Base-by-base conservation (phyloP, 768 basidiomycete genomes). In the Agaricus sinodeliciosus region DNA sequence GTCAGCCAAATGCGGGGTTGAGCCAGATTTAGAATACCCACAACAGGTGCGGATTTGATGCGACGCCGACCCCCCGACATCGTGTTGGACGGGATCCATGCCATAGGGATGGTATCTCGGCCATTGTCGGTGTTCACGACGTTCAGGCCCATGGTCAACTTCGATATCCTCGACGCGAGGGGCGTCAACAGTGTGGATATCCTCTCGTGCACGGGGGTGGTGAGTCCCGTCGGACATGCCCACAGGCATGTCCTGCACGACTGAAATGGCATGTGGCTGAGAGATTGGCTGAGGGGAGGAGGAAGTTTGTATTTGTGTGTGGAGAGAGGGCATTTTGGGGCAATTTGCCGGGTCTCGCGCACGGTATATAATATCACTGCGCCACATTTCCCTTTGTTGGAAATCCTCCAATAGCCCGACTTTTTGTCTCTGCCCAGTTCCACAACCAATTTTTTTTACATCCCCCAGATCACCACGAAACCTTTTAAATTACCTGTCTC, bases 371-470 rank as follows among this genome's bases (percentile, higher is more conserved):
- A 47, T n/a, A 47, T 22, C 9, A 34, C 25, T 37, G 47, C 47
- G 47, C 47, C 47, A 48, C 47, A 48, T 16, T 48, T 48, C 22
- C 47, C 47, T 48, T 36, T 48, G 47, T 37, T 48, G 47, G 47
- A 12, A 36, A 6, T 36, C 18, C 11, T 13, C 8, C 19, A 15
- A 31, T n/a, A 46, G 26, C 27, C 44, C 15, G 28, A 13, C 15
- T 16, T 9, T 11, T 22, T 13, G 36, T 36, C 36, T n/a, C 35
- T 19, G 18, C 22, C 16, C 37, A 34, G 35, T 25, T 18, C 13
- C 15, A 6, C 35, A 19, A 22, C 35, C 37, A 39, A 13, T 39
- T 16, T 15, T 26, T 22, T 25, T 9, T 7, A 15, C 34, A 22
- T 6, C 22, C 22, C 9, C 35, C 11, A 16, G 15, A 26, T 19